These are phyloP conservation scores for Nemania diffusa DNA, from an alignment of 2,329 filamentous ascomycete genomes.

Conservation along the genomic window DNA sequence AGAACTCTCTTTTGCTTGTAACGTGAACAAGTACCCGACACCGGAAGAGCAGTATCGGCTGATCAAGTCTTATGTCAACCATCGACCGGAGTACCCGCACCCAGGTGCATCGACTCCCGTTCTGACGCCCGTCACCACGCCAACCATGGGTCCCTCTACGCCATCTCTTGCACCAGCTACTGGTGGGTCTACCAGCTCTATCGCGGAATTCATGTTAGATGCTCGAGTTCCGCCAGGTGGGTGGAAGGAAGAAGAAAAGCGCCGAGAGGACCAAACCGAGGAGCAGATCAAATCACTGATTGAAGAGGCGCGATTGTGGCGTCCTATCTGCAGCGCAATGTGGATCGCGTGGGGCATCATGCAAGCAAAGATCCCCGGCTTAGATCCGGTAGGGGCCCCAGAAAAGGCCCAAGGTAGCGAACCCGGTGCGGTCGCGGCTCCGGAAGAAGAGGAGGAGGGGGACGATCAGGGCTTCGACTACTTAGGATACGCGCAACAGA, in stretches of 20 bases:
- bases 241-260: constrained; percentile 70
- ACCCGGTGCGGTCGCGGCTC: constrained; percentile 26
- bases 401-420: constrained; percentile 42
- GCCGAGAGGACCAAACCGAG: constrained; percentile 72
- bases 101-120: constrained; percentile 62
- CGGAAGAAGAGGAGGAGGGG: constrained; percentile 58
- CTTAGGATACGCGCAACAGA: constrained; percentile 87
- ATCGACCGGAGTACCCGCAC: constrained; percentile 74
- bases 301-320: constrained; percentile 85
- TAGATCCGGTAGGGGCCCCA: constrained; percentile 62
- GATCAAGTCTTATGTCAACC: constrained; percentile 85
- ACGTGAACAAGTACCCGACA: constrained; percentile 76
- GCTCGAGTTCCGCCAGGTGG: constrained; percentile 67
- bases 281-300: constrained; percentile 75
- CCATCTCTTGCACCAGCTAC: constrained; percentile 53
- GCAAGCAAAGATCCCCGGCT: constrained; percentile 85
- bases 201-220: constrained; percentile 84
- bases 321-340: constrained; percentile 84
- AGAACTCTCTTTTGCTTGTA: constrained; percentile 72
- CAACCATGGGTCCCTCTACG: constrained; percentile 46
- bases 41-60: constrained; percentile 85
- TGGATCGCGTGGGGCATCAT: constrained; percentile 98
- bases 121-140: constrained; percentile 57
- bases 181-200: constrained; percentile 59
- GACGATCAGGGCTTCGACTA: constrained; percentile 85